A percentile compares a stretch with the other conserved stretches of the same genome.
phyloP scores from a whole-genome alignment of 495 filamentous ascomycete species.

The Hyaloscypha hepaticicola region DNA sequence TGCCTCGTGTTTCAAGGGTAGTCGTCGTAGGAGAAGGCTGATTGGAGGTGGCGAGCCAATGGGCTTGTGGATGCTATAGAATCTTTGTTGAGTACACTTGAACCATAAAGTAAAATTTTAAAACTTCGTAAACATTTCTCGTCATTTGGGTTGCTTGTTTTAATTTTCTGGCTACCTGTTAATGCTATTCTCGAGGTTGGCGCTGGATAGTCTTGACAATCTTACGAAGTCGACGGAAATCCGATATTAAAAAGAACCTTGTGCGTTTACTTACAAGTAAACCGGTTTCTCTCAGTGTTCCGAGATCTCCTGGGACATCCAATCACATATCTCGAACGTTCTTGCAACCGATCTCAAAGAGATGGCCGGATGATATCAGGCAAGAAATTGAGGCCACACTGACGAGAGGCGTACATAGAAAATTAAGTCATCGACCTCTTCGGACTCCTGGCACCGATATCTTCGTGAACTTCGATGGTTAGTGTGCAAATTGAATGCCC shows the following conservation, averaged over 20 bases:
- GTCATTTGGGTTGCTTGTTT: too few relatives aligned
- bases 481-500: slow-evolving; percentile 43
- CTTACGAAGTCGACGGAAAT: slow-evolving; percentile 7
- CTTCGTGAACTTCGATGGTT: slow-evolving; percentile 45
- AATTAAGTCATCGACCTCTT: slow-evolving; percentile 30
- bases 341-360: background rate
- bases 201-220: slow-evolving; percentile 2
- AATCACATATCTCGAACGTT: slow-evolving; percentile 2
- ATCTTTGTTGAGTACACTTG: too few relatives aligned
- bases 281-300: background rate
- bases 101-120: too few relatives aligned
- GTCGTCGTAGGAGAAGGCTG: background rate
- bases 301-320: slow-evolving; percentile 2
- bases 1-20: background rate
- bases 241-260: slow-evolving; percentile 7
- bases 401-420: slow-evolving; percentile 38
- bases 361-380: slow-evolving; percentile 20
- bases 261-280: background rate
- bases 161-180: too few relatives aligned
- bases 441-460: background rate
- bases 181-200: too few relatives aligned
- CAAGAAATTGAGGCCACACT: slow-evolving; percentile 34
- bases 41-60: background rate
- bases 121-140: too few relatives aligned
- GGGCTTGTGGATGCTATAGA: too few relatives aligned